Evolutionary conservation across 129 eudicot genomes (phyloP), one percentile per base, ranked within the genome.

Genomic region (Erigeron canadensis): DNA sequence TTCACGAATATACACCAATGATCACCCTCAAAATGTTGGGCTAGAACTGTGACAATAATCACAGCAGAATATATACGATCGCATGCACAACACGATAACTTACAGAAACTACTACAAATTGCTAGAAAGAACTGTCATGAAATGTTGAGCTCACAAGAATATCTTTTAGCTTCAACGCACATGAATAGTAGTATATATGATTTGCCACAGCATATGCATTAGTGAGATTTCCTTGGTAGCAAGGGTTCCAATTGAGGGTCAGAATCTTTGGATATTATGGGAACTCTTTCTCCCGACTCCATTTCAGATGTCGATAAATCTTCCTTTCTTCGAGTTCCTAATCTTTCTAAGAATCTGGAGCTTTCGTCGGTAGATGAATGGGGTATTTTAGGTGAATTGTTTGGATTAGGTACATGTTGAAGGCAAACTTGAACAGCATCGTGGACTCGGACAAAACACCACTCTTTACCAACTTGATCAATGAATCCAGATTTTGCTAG

Each of bases 361-460:
- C 78, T 80, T 48, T 76, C 62, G 8, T 83, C 85, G 2, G 57
- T 63, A 6, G 79, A 40, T 22, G 81, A 51, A 19, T 83, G 85
- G 5, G 84, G 77, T 38, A 75, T n/a, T 67, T 79, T 80, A 4
- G 92, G 81, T 23, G 83, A 10, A 41, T 51, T 88, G 15, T 66
- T 79, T 64, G 83, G 50, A 59, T 75, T 79, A 16, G 86, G 92
- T 5, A 89, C 90, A 17, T 87, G 83, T 59, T 87, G 92, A 67
- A 89, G 88, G 84, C 98, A 94, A 64, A 88, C 91, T 85, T 89
- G 98, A 74, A 89, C 95, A 3, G 96, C 98, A 67, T 94, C 98
- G 63, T 94, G 96, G 16, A 89, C 93, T 80, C 98, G 83, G 65
- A 94, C 98, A 42, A 94, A 94, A 81, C 84, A 89, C 98, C 98